phyloP scores from a whole-genome alignment of 345 rosid genomes.

The Heritiera fomes region DNA sequence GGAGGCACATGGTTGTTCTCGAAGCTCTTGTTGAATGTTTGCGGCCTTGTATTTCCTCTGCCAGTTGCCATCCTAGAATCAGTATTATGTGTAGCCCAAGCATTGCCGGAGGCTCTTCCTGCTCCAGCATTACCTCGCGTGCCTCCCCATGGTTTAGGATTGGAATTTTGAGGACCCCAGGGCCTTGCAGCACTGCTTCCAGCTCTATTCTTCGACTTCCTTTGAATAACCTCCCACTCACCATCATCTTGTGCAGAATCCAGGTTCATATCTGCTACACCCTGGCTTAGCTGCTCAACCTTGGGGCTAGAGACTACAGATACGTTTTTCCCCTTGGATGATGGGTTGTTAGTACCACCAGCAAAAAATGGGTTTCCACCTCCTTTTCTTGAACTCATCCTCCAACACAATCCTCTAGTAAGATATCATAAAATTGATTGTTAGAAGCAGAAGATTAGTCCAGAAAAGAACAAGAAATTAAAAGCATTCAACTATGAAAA shows the following conservation, averaged over 20 bases:
- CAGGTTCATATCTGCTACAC: slow-evolving; percentile 43
- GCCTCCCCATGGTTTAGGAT: slow-evolving; percentile 43
- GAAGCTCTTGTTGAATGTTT: slow-evolving; percentile 34
- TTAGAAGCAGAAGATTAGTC: not conserved
- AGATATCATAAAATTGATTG: not conserved
- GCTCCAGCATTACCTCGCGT: slow-evolving; percentile 39
- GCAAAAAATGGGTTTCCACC: slow-evolving; percentile 37
- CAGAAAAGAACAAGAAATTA: not conserved
- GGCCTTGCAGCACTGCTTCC: slow-evolving; percentile 50
- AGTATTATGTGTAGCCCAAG: slow-evolving; percentile 42
- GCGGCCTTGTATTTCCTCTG: slow-evolving; percentile 51
- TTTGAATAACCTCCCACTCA: slow-evolving; percentile 65
- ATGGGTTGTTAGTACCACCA: slow-evolving; percentile 18
- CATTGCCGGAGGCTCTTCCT: slow-evolving; percentile 47
- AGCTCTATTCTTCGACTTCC: slow-evolving; percentile 58
- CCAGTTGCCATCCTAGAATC: slow-evolving; percentile 47
- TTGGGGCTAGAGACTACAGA: slow-evolving; percentile 31
- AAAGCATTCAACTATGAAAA: not conserved
- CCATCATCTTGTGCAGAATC: slow-evolving; percentile 54
- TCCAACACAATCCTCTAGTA: not conserved
- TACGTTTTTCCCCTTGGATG: slow-evolving; percentile 47
- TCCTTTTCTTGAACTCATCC: slow-evolving; percentile 62
- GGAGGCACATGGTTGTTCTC: slow-evolving; percentile 41
- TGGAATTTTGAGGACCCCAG: slow-evolving; percentile 43
- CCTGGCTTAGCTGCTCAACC: slow-evolving; percentile 49